Evolutionary conservation across 1,284 basidiomycete genomes (phyloP).

Genomic region (Heliocybe sulcata): DNA sequence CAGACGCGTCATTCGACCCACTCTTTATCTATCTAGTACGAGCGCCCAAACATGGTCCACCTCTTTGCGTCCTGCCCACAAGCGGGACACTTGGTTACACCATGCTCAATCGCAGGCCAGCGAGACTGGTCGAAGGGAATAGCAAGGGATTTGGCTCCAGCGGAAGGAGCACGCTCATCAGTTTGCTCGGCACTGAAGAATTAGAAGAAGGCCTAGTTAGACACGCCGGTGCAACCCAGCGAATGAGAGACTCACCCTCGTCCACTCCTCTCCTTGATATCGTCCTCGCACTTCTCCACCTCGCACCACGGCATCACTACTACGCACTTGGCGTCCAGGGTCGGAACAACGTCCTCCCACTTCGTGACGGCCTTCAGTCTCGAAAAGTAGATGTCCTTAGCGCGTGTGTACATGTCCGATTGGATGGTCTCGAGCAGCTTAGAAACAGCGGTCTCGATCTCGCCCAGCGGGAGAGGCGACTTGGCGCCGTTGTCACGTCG

Average conservation of each 20-base stretch:
- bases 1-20: too few species aligned
- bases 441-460: conserved; percentile 54
- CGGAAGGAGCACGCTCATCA: conserved; percentile 94
- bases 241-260: conserved; percentile 56
- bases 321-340: conserved; percentile 85
- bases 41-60: conserved; percentile 90
- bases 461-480: conserved; percentile 61
- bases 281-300: conserved; percentile 89
- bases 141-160: conserved; percentile 94
- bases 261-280: conserved; percentile 93
- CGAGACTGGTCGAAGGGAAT: conserved; percentile 93
- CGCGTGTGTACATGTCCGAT: conserved; percentile 79
- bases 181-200: conserved; percentile 67
- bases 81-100: conserved; percentile 80
- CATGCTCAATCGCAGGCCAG: conserved; percentile 70
- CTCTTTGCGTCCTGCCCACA: conserved; percentile 84
- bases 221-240: not conserved
- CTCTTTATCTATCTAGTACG: conserved; percentile 39
- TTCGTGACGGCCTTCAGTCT: conserved; percentile 70
- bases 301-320: conserved; percentile 98
- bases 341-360: conserved; percentile 91
- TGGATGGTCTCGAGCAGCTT: conserved; percentile 84
- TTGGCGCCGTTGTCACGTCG: conserved; percentile 87
- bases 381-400: conserved; percentile 72
- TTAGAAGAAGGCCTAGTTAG: not conserved